Conservation (phyloP, 1,284 basidiomycete genomes). For the Phellinidium pouzarii region DNA sequence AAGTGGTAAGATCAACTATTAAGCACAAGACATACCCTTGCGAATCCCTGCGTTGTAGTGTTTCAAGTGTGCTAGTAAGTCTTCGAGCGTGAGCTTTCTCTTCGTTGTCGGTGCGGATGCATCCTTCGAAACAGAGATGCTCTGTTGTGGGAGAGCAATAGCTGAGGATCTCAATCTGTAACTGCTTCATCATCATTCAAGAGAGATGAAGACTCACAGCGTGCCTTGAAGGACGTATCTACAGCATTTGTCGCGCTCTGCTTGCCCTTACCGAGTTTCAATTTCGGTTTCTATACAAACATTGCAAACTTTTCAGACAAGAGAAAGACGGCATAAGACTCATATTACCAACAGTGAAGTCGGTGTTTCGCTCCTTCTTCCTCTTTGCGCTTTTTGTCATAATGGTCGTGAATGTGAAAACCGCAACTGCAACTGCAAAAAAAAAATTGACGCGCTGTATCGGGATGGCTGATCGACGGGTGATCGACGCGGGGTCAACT, state of each 20-base stretch:
- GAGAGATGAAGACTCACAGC: slow-evolving; percentile 47
- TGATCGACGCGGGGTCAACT: no score
- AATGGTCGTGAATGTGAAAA: background rate
- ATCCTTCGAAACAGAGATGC: slow-evolving; percentile 53
- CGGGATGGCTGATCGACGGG: no score
- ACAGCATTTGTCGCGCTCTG: slow-evolving; percentile 78
- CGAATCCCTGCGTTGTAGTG: slow-evolving; percentile 78
- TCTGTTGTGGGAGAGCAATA: slow-evolving; percentile 86
- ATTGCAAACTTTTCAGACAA: slow-evolving; percentile 7
- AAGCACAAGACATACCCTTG: slow-evolving; percentile 44
- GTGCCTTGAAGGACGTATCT: slow-evolving; percentile 93
- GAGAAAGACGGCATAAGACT: slow-evolving; percentile 2
- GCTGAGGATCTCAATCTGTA: slow-evolving; percentile 40
- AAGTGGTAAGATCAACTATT: background rate
- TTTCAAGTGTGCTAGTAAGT: slow-evolving; percentile 73
- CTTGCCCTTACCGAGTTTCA: slow-evolving; percentile 95
- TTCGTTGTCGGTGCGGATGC: slow-evolving; percentile 60
- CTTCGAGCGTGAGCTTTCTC: slow-evolving; percentile 70
- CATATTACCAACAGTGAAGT: slow-evolving; percentile 63
- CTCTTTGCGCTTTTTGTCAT: slow-evolving; percentile 88
- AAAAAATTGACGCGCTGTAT: no score
- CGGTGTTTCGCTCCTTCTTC: slow-evolving; percentile 81
- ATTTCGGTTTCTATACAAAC: slow-evolving; percentile 79
- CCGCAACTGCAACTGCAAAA: no score
- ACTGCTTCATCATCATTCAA: slow-evolving; percentile 8